Percentiles rank a stretch among this genome's conserved stretches.
These are phyloP conservation scores for Apiospora rasikravindrae DNA, from an alignment of 2,329 filamentous ascomycete species.

Conservation along the genomic window DNA sequence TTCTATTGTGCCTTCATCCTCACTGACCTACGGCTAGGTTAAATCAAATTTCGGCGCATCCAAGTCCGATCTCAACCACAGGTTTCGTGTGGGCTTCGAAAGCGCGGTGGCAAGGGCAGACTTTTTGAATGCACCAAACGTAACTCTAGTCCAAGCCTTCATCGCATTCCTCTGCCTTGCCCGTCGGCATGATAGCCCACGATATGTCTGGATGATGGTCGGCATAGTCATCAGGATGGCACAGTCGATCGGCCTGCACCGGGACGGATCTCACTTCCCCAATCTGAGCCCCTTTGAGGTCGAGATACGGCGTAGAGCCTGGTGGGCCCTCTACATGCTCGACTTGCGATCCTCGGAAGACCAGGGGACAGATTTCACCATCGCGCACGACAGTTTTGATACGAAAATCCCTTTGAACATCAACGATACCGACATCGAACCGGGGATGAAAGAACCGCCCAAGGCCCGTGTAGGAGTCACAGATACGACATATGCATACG, in stretches of 20 bases:
- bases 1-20: not conserved
- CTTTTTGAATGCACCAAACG: constrained; percentile 55
- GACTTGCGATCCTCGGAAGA: constrained; percentile 67
- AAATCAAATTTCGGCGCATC: constrained; percentile 44
- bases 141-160: constrained; percentile 58
- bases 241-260: constrained; percentile 64
- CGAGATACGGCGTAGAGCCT: constrained; percentile 63
- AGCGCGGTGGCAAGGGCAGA: constrained; percentile 54
- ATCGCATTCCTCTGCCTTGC: constrained; percentile 56
- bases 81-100: constrained; percentile 50
- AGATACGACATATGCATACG: constrained; percentile 46
- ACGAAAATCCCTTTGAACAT: constrained; percentile 57
- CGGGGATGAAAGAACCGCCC: constrained; percentile 40
- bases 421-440: constrained; percentile 52
- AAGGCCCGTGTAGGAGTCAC: constrained; percentile 48
- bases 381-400: constrained; percentile 59
- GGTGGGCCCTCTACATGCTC: constrained; percentile 66
- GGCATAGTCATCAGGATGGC: constrained; percentile 64
- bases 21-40: constrained; percentile 17
- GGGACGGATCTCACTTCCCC: constrained; percentile 59
- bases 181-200: constrained; percentile 49
- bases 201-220: constrained; percentile 60
- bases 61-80: constrained; percentile 44
- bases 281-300: constrained; percentile 62
- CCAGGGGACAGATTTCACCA: constrained; percentile 66